These are phyloP conservation scores for Pseudocercospora vitis DNA, from an alignment of 2,329 filamentous ascomycete genomes.

Conservation along the genomic window DNA sequence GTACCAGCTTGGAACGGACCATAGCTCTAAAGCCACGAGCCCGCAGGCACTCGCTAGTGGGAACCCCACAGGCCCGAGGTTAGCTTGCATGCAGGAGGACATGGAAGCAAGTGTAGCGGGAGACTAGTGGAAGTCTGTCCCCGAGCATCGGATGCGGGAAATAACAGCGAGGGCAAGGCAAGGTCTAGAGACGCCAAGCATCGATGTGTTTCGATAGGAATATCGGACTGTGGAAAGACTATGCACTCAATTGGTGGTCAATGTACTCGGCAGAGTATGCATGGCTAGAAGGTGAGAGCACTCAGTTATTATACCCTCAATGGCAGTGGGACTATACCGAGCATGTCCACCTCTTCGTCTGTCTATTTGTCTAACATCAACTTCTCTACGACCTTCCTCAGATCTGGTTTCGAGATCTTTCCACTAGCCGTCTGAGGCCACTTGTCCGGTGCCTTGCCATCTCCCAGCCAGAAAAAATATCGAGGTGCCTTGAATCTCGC, in stretches of 20 bases:
- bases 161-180: background rate
- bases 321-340: no score
- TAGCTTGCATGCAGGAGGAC: slow-evolving; percentile 9
- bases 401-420: slow-evolving; percentile 31
- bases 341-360: background rate
- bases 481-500: slow-evolving; percentile 32
- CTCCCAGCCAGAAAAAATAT: slow-evolving; percentile 31
- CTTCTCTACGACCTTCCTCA: slow-evolving; percentile 28
- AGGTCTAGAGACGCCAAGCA: no score
- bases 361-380: slow-evolving; percentile 14
- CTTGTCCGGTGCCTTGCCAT: slow-evolving; percentile 26
- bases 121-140: background rate
- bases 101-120: slow-evolving; percentile 5
- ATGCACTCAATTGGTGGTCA: no score
- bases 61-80: slow-evolving; percentile 12
- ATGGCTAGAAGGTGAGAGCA: no score
- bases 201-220: no score
- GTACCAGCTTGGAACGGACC: background rate
- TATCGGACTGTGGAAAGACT: no score
- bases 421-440: slow-evolving; percentile 34
- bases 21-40: no score
- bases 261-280: no score
- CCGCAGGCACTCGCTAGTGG: no score
- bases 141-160: background rate
- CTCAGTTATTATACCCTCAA: no score